These are phyloP conservation scores for Zychaea mexicana DNA, from an alignment of 371 early-diverging fungal species.

Conservation along the genomic window DNA sequence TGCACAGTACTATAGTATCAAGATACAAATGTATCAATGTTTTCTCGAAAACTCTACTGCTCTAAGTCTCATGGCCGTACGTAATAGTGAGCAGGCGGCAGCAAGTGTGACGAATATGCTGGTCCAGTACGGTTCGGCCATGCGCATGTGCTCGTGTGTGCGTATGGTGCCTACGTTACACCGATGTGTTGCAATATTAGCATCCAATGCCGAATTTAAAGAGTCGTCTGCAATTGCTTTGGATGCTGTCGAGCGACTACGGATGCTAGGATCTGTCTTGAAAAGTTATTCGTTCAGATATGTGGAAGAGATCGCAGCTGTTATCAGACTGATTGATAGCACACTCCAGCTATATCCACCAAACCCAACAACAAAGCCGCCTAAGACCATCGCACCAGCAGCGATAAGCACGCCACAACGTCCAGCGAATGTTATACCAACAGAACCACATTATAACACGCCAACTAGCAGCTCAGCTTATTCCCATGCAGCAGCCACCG, in stretches of 20 bases:
- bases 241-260: conserved; percentile 1
- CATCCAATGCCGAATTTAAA: neutral
- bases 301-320: neutral
- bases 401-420: neutral
- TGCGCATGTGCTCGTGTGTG: conserved; percentile 16
- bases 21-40: conserved; percentile 22
- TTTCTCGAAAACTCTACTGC: conserved; percentile 11
- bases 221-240: neutral
- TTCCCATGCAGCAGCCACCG: neutral
- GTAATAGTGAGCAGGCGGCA: conserved; percentile 9
- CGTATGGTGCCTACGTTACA: neutral
- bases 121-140: neutral
- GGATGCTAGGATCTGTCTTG: neutral
- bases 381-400: neutral
- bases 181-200: conserved; percentile 2
- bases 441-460: neutral
- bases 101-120: conserved; percentile 1
- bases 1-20: conserved; percentile 7
- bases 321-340: neutral
- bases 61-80: conserved; percentile 11
- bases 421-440: neutral
- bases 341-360: neutral
- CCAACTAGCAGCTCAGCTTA: too few relatives aligned
- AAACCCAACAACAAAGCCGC: neutral
- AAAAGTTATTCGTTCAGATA: conserved; percentile 1